phyloP scores from a whole-genome alignment of 2,329 filamentous ascomycete genomes.

The Clonostachys sp. region DNA sequence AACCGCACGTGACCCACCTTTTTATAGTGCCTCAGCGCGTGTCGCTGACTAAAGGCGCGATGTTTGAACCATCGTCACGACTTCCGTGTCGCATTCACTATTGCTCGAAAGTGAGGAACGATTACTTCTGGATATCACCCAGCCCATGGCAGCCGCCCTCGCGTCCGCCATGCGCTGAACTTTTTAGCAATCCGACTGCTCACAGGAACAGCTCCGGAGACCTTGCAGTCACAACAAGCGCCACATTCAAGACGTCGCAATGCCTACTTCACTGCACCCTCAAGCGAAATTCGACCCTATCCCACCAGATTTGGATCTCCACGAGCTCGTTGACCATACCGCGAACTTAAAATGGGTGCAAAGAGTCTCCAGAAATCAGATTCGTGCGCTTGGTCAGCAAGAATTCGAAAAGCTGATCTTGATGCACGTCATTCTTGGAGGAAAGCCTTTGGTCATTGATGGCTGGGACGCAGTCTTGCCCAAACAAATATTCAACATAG shows the following conservation, averaged over 20 bases:
- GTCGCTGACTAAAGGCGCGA: too few relatives aligned
- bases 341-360: conserved; percentile 85
- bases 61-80: too few relatives aligned
- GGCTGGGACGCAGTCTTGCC: conserved; percentile 78
- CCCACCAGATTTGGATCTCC: conserved; percentile 76
- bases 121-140: too few relatives aligned
- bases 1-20: too few relatives aligned
- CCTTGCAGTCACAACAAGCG: background rate
- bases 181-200: too few relatives aligned
- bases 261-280: conserved; percentile 72
- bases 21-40: too few relatives aligned
- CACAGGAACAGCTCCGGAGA: too few relatives aligned
- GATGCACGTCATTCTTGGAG: conserved; percentile 77
- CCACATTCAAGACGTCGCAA: conserved; percentile 30
- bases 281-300: conserved; percentile 91
- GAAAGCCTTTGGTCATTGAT: conserved; percentile 86
- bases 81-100: too few relatives aligned
- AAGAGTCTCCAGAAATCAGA: conserved; percentile 73
- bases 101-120: too few relatives aligned
- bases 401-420: conserved; percentile 83
- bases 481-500: conserved; percentile 69
- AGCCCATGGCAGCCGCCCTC: too few relatives aligned
- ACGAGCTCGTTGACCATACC: conserved; percentile 68
- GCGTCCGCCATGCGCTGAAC: too few relatives aligned
- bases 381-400: conserved; percentile 70